These are phyloP conservation scores for Sporothrix pallida DNA, from an alignment of 2,329 filamentous ascomycete genomes.

Conservation along the genomic window DNA sequence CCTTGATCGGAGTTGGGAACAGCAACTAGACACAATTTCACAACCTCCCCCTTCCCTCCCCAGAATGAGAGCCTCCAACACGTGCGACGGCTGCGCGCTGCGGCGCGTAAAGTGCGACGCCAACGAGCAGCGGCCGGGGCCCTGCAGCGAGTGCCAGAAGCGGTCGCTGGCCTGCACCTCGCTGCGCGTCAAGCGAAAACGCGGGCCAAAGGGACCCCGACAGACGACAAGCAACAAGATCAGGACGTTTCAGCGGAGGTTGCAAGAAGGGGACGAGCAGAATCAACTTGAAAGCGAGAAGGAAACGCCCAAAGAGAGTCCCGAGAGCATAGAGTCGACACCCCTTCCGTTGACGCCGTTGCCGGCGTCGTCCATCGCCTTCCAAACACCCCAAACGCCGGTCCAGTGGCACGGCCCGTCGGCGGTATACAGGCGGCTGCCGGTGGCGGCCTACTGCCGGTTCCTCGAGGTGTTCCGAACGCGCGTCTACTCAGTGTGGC, in stretches of 20 bases:
- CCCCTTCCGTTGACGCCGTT: too few relatives aligned
- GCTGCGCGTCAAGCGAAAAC: constrained; percentile 7
- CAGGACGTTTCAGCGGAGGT: background rate
- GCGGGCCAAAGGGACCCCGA: constrained; percentile 7
- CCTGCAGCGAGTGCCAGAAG: constrained; percentile 20
- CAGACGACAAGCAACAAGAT: constrained; percentile 11
- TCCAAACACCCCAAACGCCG: too few relatives aligned
- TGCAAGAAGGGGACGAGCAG: background rate
- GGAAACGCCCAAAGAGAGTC: too few relatives aligned
- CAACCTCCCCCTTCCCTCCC: too few relatives aligned
- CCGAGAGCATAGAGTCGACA: background rate
- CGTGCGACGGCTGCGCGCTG: constrained; percentile 17
- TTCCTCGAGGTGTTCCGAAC: constrained; percentile 13
- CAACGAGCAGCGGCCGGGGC: background rate
- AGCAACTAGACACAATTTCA: too few relatives aligned
- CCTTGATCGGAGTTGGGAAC: too few relatives aligned
- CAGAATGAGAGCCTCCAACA: constrained; percentile 14
- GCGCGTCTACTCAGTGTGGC: constrained; percentile 24
- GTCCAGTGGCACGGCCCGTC: background rate
- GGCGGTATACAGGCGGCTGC: background rate
- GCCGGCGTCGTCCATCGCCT: too few relatives aligned
- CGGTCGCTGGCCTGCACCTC: background rate
- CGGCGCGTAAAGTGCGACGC: constrained; percentile 14
- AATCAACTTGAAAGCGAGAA: background rate
- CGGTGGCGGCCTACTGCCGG: background rate